A percentile compares a stretch with the other conserved stretches of the same genome.
Evolutionary conservation across 345 rosid species (phyloP).

Genomic region (Zanthoxylum bungeanum): DNA sequence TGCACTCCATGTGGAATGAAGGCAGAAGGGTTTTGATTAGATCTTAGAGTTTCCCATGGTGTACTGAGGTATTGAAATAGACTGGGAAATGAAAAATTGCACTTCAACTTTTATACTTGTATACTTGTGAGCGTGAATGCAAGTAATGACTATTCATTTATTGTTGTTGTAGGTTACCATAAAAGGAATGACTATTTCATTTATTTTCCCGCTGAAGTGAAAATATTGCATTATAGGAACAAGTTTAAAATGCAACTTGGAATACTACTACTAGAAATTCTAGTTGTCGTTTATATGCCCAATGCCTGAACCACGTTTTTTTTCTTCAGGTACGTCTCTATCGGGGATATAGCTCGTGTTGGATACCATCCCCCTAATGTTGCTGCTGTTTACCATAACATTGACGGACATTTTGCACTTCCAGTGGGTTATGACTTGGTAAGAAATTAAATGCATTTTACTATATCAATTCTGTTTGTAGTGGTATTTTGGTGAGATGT

Average conservation of each 20-base stretch:
- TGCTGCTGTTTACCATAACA: slow-evolving; percentile 72
- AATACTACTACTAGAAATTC: too few relatives aligned
- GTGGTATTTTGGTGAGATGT: not conserved
- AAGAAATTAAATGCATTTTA: slow-evolving; percentile 23
- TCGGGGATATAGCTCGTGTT: slow-evolving; percentile 82
- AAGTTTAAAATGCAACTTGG: too few relatives aligned
- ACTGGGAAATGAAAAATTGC: too few relatives aligned
- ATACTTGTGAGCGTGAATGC: too few relatives aligned
- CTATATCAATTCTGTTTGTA: not conserved
- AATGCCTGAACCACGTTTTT: not conserved
- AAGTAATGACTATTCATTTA: too few relatives aligned
- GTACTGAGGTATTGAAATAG: too few relatives aligned
- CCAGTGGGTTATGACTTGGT: slow-evolving; percentile 95
- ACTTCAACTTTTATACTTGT: too few relatives aligned
- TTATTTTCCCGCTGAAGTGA: too few relatives aligned
- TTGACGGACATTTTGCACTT: slow-evolving; percentile 47
- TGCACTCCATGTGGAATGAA: not conserved
- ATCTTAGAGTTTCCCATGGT: not conserved
- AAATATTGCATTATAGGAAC: too few relatives aligned
- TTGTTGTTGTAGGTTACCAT: too few relatives aligned
- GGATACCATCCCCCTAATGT: slow-evolving; percentile 90
- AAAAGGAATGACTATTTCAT: too few relatives aligned
- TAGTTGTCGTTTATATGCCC: too few relatives aligned
- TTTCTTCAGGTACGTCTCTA: slow-evolving; percentile 60
- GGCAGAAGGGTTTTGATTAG: not conserved